These are phyloP conservation scores for Melocanna baccifera DNA, from an alignment of 176 grass and related monocot species.

Conservation along the genomic window DNA sequence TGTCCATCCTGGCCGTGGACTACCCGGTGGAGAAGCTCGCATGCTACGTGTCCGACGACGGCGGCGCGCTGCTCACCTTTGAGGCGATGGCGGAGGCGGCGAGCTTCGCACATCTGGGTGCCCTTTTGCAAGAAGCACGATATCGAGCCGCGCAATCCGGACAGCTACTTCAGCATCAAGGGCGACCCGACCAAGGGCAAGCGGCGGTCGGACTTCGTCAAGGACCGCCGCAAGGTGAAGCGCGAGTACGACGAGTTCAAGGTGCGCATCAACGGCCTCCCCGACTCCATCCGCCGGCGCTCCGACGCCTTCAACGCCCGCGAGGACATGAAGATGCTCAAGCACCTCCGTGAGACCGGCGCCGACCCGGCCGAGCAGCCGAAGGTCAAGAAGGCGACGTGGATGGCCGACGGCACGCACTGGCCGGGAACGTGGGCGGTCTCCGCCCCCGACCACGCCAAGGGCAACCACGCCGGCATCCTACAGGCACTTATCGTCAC, in stretches of 20 bases:
- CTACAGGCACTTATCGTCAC: constrained; percentile 45
- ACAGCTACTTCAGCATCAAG: constrained; percentile 86
- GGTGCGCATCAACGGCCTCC: constrained; percentile 91
- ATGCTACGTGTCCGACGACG: constrained; percentile 92
- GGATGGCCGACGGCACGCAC: constrained; percentile 98
- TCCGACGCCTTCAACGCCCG: constrained; percentile 95
- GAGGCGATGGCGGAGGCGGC: constrained; percentile 97
- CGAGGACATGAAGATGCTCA: constrained; percentile 96
- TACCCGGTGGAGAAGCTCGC: constrained; percentile 94
- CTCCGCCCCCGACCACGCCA: constrained; percentile 57
- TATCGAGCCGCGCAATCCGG: constrained; percentile 89
- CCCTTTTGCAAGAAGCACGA: constrained; percentile 96
- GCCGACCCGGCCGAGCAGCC: constrained; percentile 68
- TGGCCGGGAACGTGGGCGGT: constrained; percentile 79
- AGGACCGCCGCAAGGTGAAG: constrained; percentile 87
- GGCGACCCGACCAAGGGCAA: constrained; percentile 95
- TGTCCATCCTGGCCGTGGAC: constrained; percentile 80
- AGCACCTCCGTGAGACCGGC: constrained; percentile 79
- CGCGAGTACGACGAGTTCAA: constrained; percentile 97
- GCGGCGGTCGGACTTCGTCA: constrained; percentile 76
- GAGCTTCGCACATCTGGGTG: constrained; percentile 93
- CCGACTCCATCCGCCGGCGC: constrained; percentile 75
- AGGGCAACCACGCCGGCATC: constrained; percentile 88
- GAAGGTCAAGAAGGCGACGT: constrained; percentile 89
- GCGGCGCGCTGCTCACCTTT: constrained; percentile 83